phyloP scores from a whole-genome alignment of 192 early-diverging fungal genomes.

The Spinellus fusiger region DNA sequence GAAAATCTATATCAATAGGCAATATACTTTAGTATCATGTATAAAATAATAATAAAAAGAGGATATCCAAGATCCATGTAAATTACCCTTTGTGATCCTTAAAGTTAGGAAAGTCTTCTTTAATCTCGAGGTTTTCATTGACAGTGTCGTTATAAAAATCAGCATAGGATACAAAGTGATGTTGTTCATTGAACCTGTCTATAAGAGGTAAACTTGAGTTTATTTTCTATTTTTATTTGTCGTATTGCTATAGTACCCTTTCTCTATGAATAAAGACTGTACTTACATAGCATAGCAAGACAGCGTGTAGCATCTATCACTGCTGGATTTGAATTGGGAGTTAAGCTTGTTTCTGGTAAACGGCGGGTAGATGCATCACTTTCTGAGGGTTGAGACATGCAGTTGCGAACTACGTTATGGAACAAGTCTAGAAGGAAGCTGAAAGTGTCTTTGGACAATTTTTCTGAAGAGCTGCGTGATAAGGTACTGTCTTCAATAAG shows the following conservation, averaged over 20 bases:
- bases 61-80: too few relatives aligned
- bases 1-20: slow-evolving; percentile 39
- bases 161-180: slow-evolving; percentile 48
- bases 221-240: neutral
- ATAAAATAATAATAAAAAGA: neutral
- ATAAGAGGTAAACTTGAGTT: slow-evolving; percentile 22
- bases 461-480: neutral
- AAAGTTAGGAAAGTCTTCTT: slow-evolving; percentile 70
- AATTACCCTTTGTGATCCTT: slow-evolving; percentile 54
- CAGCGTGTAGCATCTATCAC: slow-evolving; percentile 26
- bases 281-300: slow-evolving; percentile 26
- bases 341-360: slow-evolving; percentile 2
- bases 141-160: slow-evolving; percentile 67
- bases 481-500: neutral
- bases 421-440: neutral
- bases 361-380: neutral
- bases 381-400: neutral
- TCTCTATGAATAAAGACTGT: too few relatives aligned
- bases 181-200: slow-evolving; percentile 59
- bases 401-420: neutral
- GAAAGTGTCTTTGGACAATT: neutral
- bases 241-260: neutral
- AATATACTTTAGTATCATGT: too few relatives aligned
- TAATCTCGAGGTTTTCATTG: slow-evolving; percentile 68
- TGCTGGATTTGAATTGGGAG: slow-evolving; percentile 19